Percentiles rank a stretch among this genome's conserved stretches.
phyloP scores from a whole-genome alignment of 306 rosid genomes.

The Cucumis sativus region Cucumber_9930_V3 NC_026660.2:28429001-28429500 shows the following conservation, averaged over 20 bases:
- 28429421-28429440: conserved; percentile 75
- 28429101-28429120: no score
- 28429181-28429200: background rate
- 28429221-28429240: conserved; percentile 54
- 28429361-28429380: conserved; percentile 60
- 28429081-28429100: no score
- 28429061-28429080: no score
- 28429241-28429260: conserved; percentile 88
- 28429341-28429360: conserved; percentile 83
- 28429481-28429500: background rate
- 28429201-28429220: conserved; percentile 74
- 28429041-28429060: no score
- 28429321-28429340: conserved; percentile 29
- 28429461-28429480: conserved; percentile 20
- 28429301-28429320: conserved; percentile 51
- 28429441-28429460: conserved; percentile 73
- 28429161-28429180: no score
- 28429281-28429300: conserved; percentile 68
- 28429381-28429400: conserved; percentile 52
- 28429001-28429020: no score
- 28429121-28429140: no score
- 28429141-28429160: no score
- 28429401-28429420: conserved; percentile 46
- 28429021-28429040: no score
- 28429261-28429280: conserved; percentile 81